Conservation (phyloP, 2,329 filamentous ascomycete genomes). For the Claviceps lovelessii region DNA sequence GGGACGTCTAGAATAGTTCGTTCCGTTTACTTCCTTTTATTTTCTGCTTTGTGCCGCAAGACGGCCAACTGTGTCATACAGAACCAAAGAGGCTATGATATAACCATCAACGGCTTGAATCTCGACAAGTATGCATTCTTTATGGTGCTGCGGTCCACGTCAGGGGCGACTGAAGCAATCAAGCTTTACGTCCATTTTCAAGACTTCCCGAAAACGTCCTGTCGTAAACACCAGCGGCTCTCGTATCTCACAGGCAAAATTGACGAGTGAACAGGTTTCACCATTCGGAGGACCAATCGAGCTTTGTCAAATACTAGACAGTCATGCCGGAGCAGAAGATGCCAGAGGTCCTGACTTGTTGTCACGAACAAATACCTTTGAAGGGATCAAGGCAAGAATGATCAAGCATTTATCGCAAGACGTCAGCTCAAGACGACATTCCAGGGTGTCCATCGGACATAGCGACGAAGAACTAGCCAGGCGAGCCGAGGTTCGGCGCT, state of each 20-base stretch:
- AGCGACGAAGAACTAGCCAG: slow-evolving; percentile 40
- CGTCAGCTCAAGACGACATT: slow-evolving; percentile 24
- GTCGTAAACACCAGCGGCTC: slow-evolving; percentile 4
- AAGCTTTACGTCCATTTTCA: slow-evolving; percentile 7
- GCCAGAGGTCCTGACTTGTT: slow-evolving; percentile 11
- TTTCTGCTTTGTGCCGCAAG: background rate
- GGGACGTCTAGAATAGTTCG: background rate
- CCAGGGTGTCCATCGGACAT: slow-evolving; percentile 27
- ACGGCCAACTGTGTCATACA: background rate
- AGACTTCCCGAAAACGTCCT: slow-evolving; percentile 2
- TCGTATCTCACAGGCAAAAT: background rate
- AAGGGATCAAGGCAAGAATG: slow-evolving; percentile 30
- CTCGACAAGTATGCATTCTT: slow-evolving; percentile 7
- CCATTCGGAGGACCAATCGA: slow-evolving; percentile 12
- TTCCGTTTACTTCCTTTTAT: background rate
- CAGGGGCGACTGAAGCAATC: slow-evolving; percentile 4
- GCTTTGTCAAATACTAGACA: slow-evolving; percentile 19
- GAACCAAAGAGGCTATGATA: background rate
- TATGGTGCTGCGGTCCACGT: slow-evolving; percentile 13
- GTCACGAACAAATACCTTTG: slow-evolving; percentile 27
- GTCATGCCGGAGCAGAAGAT: slow-evolving; percentile 28
- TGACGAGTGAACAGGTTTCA: slow-evolving; percentile 5
- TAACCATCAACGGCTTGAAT: background rate
- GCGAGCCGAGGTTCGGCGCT: slow-evolving; percentile 39
- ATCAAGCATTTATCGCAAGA: slow-evolving; percentile 33